These are phyloP conservation scores for Thalassiosira exigua DNA, from an alignment of 352 stramenopile species.

Conservation along the genomic window DNA sequence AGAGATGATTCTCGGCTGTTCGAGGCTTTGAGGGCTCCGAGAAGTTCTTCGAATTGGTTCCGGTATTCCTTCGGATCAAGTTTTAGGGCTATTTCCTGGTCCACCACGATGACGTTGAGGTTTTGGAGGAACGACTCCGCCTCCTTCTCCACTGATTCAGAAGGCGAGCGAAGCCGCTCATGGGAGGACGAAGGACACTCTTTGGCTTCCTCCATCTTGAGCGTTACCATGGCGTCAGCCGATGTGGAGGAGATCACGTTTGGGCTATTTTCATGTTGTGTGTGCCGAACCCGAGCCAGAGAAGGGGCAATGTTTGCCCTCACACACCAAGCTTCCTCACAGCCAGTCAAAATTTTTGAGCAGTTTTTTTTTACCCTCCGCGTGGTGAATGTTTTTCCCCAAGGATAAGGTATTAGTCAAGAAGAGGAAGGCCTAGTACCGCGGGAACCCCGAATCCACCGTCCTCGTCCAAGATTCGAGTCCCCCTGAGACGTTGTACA, in stretches of 20 bases:
- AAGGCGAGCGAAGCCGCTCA: slow-evolving; percentile 11
- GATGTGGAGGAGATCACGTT: too few species aligned
- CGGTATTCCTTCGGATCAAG: slow-evolving; percentile 46
- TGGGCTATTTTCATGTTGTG: too few species aligned
- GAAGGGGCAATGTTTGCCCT: too few species aligned
- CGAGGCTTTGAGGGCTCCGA: slow-evolving; percentile 34
- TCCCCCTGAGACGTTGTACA: slow-evolving; percentile 84
- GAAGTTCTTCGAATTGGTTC: slow-evolving; percentile 42
- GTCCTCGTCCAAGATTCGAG: slow-evolving; percentile 82
- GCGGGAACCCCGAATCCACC: slow-evolving; percentile 85
- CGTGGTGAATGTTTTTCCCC: too few species aligned
- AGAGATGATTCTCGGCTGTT: slow-evolving; percentile 24
- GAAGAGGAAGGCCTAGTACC: too few species aligned
- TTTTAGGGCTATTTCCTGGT: background rate
- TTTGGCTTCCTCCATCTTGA: slow-evolving; percentile 11
- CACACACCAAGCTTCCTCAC: too few species aligned
- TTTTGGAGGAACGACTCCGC: slow-evolving; percentile 36
- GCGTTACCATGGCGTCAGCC: too few species aligned
- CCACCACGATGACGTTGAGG: slow-evolving; percentile 36
- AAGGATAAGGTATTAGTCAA: too few species aligned
- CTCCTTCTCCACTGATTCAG: slow-evolving; percentile 31
- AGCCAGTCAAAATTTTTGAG: too few species aligned
- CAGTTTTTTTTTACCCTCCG: too few species aligned
- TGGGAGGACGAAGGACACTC: slow-evolving; percentile 17
- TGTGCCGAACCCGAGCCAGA: too few species aligned